These are phyloP conservation scores for Myriosclerotinia scirpicola DNA, from an alignment of 2,329 filamentous ascomycete genomes.

Conservation along the genomic window DNA sequence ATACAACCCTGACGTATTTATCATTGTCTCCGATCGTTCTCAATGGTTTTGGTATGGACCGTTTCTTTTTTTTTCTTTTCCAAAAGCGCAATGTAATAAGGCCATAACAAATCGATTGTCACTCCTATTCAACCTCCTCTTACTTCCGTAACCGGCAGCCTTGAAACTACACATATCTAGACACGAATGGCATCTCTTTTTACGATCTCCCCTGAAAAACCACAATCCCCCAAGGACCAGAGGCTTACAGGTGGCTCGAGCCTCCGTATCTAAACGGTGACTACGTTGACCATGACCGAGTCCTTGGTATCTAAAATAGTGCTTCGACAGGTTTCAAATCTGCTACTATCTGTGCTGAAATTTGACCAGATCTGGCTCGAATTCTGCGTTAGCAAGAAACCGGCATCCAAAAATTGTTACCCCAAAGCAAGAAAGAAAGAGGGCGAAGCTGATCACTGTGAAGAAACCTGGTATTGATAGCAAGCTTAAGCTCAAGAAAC, in stretches of 20 bases:
- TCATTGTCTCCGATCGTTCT: too few relatives aligned
- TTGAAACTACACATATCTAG: background rate
- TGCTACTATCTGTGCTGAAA: constrained; percentile 6
- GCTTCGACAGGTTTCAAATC: background rate
- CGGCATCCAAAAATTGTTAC: too few relatives aligned
- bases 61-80: too few relatives aligned
- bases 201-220: too few relatives aligned
- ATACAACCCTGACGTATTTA: too few relatives aligned
- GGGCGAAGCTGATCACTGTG: too few relatives aligned
- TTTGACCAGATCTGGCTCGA: background rate
- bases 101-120: background rate
- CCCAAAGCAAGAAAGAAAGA: too few relatives aligned
- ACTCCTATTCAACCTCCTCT: background rate
- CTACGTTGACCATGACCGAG: constrained; percentile 21
- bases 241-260: background rate
- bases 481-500: background rate
- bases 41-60: too few relatives aligned
- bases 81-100: too few relatives aligned
- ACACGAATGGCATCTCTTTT: too few relatives aligned
- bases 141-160: background rate
- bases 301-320: constrained; percentile 5
- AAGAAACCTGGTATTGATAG: background rate
- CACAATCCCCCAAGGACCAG: too few relatives aligned
- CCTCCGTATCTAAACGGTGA: constrained; percentile 12
- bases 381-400: too few relatives aligned